Conservation (phyloP, 192 early-diverging fungal genomes). For the Rhizoclosmatium sp. region DNA sequence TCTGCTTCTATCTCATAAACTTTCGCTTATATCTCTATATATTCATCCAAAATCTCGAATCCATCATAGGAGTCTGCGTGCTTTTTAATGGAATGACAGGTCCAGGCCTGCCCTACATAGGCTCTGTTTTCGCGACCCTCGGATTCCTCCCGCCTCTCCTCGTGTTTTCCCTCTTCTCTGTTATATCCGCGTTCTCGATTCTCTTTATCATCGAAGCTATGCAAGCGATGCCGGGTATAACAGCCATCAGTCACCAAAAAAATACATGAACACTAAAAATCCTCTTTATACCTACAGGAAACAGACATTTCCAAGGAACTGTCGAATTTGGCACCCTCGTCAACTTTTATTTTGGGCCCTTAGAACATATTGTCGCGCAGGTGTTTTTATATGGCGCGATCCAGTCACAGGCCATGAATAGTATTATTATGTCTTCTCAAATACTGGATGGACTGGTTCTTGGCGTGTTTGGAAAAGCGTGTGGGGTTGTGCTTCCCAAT, state of each 20-base stretch:
- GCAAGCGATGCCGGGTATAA: conserved; percentile 60
- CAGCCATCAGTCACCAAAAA: neutral
- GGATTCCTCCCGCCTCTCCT: conserved; percentile 50
- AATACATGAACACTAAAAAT: neutral
- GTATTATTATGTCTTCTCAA: conserved; percentile 58
- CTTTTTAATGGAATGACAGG: conserved; percentile 52
- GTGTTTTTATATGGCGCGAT: conserved; percentile 60
- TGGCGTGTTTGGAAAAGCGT: no score
- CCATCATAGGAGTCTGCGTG: neutral
- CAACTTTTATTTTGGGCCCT: conserved; percentile 54
- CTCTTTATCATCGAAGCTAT: conserved; percentile 68
- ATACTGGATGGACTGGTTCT: no score
- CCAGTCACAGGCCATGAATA: conserved; percentile 56
- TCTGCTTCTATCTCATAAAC: neutral
- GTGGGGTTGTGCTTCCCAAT: no score
- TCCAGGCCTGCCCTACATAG: conserved; percentile 55
- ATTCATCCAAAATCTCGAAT: neutral
- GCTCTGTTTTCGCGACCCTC: conserved; percentile 48
- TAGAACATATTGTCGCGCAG: conserved; percentile 55
- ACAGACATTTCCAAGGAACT: conserved; percentile 21
- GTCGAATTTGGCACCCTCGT: conserved; percentile 25
- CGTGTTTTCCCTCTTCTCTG: conserved; percentile 47
- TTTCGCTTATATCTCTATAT: neutral
- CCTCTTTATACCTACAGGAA: conserved; percentile 11
- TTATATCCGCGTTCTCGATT: conserved; percentile 52